phyloP scores from a whole-genome alignment of 1,284 basidiomycete species.

The Sanguinoderma infundibulare region DNA sequence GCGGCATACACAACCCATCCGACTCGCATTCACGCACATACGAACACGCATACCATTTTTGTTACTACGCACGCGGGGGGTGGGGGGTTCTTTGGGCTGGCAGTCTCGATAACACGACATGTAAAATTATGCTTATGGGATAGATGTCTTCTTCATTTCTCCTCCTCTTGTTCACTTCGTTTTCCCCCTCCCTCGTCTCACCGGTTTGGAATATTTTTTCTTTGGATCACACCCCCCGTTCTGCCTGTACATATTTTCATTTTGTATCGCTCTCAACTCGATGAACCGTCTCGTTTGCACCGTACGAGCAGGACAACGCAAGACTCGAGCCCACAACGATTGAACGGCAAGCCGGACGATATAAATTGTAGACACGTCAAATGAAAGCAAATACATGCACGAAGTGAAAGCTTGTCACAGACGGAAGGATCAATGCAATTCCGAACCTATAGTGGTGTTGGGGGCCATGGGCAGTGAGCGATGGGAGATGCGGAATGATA shows the following conservation, averaged over 20 bases:
- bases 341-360: too few relatives aligned
- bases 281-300: too few relatives aligned
- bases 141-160: slow-evolving; percentile 30
- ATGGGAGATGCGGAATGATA: neutral
- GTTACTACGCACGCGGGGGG: neutral
- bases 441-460: neutral
- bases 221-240: neutral
- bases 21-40: too few relatives aligned
- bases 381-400: neutral
- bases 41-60: neutral
- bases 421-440: neutral
- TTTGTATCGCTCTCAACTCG: neutral
- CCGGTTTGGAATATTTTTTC: slow-evolving; percentile 4
- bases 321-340: too few relatives aligned
- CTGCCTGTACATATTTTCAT: slow-evolving; percentile 15
- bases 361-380: neutral
- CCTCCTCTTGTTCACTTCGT: slow-evolving; percentile 26
- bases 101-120: slow-evolving; percentile 13
- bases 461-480: neutral
- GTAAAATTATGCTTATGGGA: slow-evolving; percentile 40
- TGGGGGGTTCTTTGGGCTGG: slow-evolving; percentile 5
- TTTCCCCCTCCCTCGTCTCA: neutral
- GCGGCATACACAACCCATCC: too few relatives aligned
- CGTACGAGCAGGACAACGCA: too few relatives aligned
- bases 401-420: slow-evolving; percentile 9